These are phyloP conservation scores for Kluyveromyces siamensis DNA, from an alignment of 805 yeast species.

Conservation along the genomic window DNA sequence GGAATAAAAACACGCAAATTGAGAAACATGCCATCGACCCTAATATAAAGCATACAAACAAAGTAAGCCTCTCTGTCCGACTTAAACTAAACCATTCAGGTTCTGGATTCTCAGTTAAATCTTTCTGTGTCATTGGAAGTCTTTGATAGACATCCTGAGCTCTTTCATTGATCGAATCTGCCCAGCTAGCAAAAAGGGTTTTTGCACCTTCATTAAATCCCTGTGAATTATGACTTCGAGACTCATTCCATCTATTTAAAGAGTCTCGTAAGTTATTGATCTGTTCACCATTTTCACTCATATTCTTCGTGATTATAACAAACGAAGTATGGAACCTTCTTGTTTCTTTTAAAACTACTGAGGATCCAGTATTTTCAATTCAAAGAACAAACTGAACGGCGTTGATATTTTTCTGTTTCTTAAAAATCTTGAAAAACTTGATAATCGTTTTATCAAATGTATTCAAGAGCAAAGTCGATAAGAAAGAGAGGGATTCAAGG, in stretches of 20 bases:
- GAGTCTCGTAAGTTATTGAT: constrained; percentile 30
- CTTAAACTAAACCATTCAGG: constrained; percentile 71
- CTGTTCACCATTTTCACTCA: constrained; percentile 11
- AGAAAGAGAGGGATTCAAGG: background rate
- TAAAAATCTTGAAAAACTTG: background rate
- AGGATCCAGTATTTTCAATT: background rate
- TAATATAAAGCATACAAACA: constrained; percentile 66
- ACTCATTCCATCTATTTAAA: constrained; percentile 31
- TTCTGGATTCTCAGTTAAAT: constrained; percentile 41
- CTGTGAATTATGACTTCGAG: constrained; percentile 18
- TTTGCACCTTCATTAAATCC: constrained; percentile 29
- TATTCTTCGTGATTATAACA: background rate
- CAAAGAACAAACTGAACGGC: background rate
- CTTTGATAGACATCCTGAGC: constrained; percentile 54
- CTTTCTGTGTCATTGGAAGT: constrained; percentile 55
- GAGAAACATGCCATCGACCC: constrained; percentile 78
- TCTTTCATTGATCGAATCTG: constrained; percentile 30
- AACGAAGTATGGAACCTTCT: background rate
- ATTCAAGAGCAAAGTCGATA: background rate
- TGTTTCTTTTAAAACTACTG: background rate
- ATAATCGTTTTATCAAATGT: background rate
- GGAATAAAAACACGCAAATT: constrained; percentile 74
- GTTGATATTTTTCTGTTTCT: too few relatives aligned
- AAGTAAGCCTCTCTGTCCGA: constrained; percentile 69
- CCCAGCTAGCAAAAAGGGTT: constrained; percentile 31